Evolutionary conservation across 2,329 filamentous ascomycete genomes (phyloP).

Genomic region (Fonsecaea multimorphosa): DNA sequence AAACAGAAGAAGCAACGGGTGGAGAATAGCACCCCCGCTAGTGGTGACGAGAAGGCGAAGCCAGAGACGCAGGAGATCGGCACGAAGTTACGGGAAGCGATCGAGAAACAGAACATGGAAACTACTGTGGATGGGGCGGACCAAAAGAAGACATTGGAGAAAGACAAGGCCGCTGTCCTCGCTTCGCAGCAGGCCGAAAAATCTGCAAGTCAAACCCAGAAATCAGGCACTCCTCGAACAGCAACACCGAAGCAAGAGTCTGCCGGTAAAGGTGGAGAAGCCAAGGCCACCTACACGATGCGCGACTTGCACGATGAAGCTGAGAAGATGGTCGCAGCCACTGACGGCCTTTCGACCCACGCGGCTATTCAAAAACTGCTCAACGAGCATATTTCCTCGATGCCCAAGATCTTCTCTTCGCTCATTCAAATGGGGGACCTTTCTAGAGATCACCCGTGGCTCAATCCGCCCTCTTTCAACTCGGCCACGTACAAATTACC

Average conservation of each 20-base stretch:
- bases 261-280: conserved; percentile 17
- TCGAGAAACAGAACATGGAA: conserved; percentile 6
- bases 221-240: conserved; percentile 18
- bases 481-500: conserved; percentile 38
- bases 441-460: conserved; percentile 50
- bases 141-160: conserved; percentile 8
- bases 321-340: conserved; percentile 20
- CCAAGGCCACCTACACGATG: conserved; percentile 31
- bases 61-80: background rate
- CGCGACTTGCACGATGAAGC: conserved; percentile 37
- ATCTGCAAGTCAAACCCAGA: conserved; percentile 6
- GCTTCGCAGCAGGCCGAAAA: conserved; percentile 9
- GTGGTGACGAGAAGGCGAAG: conserved; percentile 22
- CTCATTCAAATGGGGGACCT: conserved; percentile 38
- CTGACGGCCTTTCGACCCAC: conserved; percentile 26
- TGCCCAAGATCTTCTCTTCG: conserved; percentile 35
- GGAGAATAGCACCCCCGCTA: conserved; percentile 24
- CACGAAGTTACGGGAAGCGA: conserved; percentile 6
- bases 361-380: conserved; percentile 31
- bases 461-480: conserved; percentile 45
- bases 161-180: conserved; percentile 9
- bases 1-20: conserved; percentile 54
- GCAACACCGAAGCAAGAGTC: conserved; percentile 25
- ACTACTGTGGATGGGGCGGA: background rate
- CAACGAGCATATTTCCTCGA: conserved; percentile 32